These are phyloP conservation scores for Colletotrichum eleusines DNA, from an alignment of 2,329 filamentous ascomycete species.

Conservation along the genomic window DNA sequence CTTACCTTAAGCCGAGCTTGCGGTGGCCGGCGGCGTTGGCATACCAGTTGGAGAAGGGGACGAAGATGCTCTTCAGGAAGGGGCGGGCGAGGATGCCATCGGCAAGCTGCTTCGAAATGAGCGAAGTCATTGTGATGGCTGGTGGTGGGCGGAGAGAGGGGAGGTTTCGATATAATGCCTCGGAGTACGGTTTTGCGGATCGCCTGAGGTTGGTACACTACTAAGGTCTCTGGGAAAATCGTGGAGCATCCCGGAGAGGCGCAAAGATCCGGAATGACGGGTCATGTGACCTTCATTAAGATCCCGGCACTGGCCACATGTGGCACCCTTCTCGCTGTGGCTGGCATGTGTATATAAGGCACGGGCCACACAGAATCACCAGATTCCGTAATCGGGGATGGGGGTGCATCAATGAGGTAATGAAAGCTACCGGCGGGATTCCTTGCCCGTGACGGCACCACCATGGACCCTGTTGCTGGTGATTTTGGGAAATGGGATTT, in stretches of 20 bases:
- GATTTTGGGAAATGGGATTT: slow-evolving; percentile 10
- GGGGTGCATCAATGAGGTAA: slow-evolving; percentile 34
- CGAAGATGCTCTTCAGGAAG: slow-evolving; percentile 84
- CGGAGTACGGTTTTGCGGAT: slow-evolving; percentile 41
- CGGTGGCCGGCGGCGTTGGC: slow-evolving; percentile 90
- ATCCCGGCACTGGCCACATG: slow-evolving; percentile 24
- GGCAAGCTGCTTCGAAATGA: slow-evolving; percentile 42
- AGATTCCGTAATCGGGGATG: slow-evolving; percentile 7
- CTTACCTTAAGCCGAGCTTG: slow-evolving; percentile 89
- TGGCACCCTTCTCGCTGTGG: neutral
- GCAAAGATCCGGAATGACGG: slow-evolving; percentile 39
- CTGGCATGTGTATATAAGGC: neutral
- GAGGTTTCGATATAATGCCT: slow-evolving; percentile 41
- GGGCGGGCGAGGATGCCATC: slow-evolving; percentile 77
- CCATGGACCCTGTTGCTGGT: slow-evolving; percentile 24
- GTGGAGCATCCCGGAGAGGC: slow-evolving; percentile 41
- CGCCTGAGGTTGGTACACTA: slow-evolving; percentile 31
- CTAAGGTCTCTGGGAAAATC: slow-evolving; percentile 34
- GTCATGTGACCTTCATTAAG: slow-evolving; percentile 37
- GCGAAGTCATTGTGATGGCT: slow-evolving; percentile 73
- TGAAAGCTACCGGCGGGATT: slow-evolving; percentile 19
- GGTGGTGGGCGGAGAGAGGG: slow-evolving; percentile 44
- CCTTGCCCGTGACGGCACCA: slow-evolving; percentile 27
- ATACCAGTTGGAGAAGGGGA: slow-evolving; percentile 91
- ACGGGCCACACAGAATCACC: slow-evolving; percentile 10